Evolutionary conservation across 129 eudicot genomes (phyloP).

Genomic region (Scalesia atractyloides): DNA sequence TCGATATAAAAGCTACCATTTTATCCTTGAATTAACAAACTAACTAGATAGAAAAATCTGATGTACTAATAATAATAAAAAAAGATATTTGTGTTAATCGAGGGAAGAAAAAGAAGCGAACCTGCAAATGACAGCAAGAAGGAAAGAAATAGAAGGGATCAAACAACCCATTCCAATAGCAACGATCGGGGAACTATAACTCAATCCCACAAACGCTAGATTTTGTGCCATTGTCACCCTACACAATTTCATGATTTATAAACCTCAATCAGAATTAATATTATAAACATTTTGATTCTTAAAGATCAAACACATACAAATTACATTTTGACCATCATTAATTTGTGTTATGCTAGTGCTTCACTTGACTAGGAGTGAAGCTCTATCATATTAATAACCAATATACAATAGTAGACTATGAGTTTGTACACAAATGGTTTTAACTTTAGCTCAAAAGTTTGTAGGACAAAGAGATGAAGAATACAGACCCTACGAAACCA

Average conservation of each 20-base stretch:
- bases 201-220: conserved; percentile 64
- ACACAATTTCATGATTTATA: background rate
- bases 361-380: background rate
- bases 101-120: conserved; percentile 8
- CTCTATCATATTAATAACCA: too few species aligned
- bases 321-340: too few species aligned
- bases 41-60: too few species aligned
- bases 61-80: too few species aligned
- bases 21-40: too few species aligned
- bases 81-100: background rate
- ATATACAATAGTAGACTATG: too few species aligned
- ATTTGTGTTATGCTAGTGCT: background rate
- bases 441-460: too few species aligned
- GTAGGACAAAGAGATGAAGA: background rate
- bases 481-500: conserved; percentile 43
- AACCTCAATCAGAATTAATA: background rate
- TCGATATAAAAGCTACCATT: too few species aligned
- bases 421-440: too few species aligned
- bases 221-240: conserved; percentile 72
- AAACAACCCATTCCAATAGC: conserved; percentile 67
- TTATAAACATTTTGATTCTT: too few species aligned
- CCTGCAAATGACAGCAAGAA: conserved; percentile 60
- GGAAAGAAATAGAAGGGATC: conserved; percentile 61
- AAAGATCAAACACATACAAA: background rate
- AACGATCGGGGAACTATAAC: conserved; percentile 80